Conservation (phyloP, 192 early-diverging fungal species). For the Coemansia sp. region DNA sequence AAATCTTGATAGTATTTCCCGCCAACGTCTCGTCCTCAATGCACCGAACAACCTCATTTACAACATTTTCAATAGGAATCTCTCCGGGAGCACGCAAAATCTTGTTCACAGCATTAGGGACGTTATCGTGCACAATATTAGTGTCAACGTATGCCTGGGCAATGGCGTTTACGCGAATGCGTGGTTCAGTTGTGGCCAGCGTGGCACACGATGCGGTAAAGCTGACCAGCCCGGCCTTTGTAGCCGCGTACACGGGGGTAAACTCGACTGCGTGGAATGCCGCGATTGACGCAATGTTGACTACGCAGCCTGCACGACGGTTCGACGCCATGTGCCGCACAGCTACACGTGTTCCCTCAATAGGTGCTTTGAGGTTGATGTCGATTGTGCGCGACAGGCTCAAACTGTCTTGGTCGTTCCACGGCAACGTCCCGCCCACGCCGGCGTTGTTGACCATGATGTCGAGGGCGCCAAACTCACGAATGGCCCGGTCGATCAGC, state of each 20-base stretch:
- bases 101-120: slow-evolving; percentile 8
- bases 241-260: slow-evolving; percentile 72
- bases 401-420: slow-evolving; percentile 42
- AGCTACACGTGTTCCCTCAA: slow-evolving; percentile 72
- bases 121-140: slow-evolving; percentile 35
- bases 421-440: slow-evolving; percentile 46
- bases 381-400: slow-evolving; percentile 63
- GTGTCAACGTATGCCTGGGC: slow-evolving; percentile 62
- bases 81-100: slow-evolving; percentile 5
- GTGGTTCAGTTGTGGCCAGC: slow-evolving; percentile 32
- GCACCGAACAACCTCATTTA: slow-evolving; percentile 57
- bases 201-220: slow-evolving; percentile 58
- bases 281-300: slow-evolving; percentile 77
- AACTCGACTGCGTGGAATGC: slow-evolving; percentile 57
- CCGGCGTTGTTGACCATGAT: slow-evolving; percentile 69
- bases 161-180: slow-evolving; percentile 64
- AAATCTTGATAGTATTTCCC: slow-evolving; percentile 54
- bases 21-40: slow-evolving; percentile 60
- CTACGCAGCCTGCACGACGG: slow-evolving; percentile 60
- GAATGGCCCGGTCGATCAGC: slow-evolving; percentile 47
- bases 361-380: slow-evolving; percentile 74
- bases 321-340: slow-evolving; percentile 57
- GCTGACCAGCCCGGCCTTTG: slow-evolving; percentile 71
- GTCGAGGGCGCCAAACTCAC: slow-evolving; percentile 61
- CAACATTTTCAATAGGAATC: slow-evolving; percentile 52